phyloP scores from a whole-genome alignment of 139 green algal species.

The Volvox reticuliferus region DNA sequence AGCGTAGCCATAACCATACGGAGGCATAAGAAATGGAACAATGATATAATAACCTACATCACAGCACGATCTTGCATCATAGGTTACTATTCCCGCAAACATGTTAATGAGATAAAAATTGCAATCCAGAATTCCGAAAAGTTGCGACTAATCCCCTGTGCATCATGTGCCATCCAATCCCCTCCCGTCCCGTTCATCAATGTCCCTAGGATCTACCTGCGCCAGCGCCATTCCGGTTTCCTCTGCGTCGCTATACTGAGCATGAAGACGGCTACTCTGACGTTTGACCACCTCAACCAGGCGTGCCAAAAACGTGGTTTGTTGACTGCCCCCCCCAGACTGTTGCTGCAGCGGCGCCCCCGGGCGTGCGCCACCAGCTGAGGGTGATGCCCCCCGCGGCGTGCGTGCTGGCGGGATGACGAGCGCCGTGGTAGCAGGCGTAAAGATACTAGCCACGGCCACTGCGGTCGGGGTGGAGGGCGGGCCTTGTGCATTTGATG shows the following conservation, averaged over 20 bases:
- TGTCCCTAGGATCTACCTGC: neutral
- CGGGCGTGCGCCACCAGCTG: neutral
- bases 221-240: conserved; percentile 44
- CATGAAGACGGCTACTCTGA: conserved; percentile 48
- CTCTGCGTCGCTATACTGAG: conserved; percentile 52
- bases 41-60: too few species aligned
- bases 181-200: too few species aligned
- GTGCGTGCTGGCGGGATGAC: conserved; percentile 3
- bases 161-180: too few species aligned
- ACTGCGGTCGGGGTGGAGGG: neutral
- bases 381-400: neutral
- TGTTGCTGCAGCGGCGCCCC: neutral
- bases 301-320: conserved; percentile 41
- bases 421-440: neutral
- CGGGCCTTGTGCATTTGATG: too few species aligned
- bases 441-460: conserved; percentile 33
- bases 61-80: too few species aligned
- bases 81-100: too few species aligned
- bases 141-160: too few species aligned
- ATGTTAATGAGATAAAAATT: too few species aligned
- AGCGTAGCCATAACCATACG: too few species aligned
- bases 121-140: too few species aligned
- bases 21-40: too few species aligned
- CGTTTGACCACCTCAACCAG: conserved; percentile 54
- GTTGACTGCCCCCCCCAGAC: neutral